These are phyloP conservation scores for Solanum chilense DNA, from an alignment of 257 asterid genomes.

Conservation along the genomic window DNA sequence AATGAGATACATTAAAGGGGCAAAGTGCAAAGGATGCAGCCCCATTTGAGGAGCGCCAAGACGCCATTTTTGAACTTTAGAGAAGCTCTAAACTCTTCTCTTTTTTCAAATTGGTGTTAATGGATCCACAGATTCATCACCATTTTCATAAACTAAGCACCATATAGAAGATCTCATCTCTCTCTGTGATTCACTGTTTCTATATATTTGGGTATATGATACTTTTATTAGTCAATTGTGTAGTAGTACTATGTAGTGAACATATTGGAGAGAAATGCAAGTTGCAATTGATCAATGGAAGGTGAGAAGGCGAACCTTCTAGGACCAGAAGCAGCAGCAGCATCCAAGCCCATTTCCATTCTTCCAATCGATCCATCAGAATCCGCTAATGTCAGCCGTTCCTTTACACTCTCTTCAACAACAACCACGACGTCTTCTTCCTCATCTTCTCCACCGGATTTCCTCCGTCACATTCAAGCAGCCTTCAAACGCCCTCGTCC, in stretches of 20 bases:
- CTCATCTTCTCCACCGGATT: conserved; percentile 54
- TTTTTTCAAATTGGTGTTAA: not conserved
- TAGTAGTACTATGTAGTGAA: not conserved
- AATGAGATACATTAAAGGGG: not conserved
- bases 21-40: not conserved
- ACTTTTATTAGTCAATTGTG: not conserved
- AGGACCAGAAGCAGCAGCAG: conserved; percentile 29
- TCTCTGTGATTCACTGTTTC: not conserved
- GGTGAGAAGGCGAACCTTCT: conserved; percentile 81
- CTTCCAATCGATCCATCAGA: conserved; percentile 48
- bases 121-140: not conserved
- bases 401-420: conserved; percentile 12
- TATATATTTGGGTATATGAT: not conserved
- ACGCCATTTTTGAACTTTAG: not conserved
- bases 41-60: not conserved
- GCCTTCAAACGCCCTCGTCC: conserved; percentile 83
- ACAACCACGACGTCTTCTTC: conserved; percentile 41
- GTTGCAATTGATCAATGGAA: conserved; percentile 45
- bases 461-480: conserved; percentile 65
- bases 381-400: conserved; percentile 33
- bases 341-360: conserved; percentile 27
- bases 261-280: conserved; percentile 7
- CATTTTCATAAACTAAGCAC: not conserved
- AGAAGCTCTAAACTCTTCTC: not conserved
- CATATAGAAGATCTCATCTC: not conserved